Conservation (phyloP, 768 basidiomycete species). For the Termitomyces heimii region DNA sequence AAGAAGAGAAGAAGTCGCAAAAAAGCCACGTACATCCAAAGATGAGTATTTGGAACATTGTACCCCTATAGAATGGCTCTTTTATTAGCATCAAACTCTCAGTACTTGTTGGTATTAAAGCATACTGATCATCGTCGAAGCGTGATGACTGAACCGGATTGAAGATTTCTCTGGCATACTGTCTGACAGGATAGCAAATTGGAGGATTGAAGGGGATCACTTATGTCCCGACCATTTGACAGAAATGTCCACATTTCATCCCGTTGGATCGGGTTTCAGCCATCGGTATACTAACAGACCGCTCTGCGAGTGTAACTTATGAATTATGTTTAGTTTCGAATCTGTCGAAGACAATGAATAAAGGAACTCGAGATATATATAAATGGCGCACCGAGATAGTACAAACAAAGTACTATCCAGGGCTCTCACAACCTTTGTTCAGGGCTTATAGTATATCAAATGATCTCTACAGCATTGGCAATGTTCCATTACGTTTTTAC, state of each 20-base stretch:
- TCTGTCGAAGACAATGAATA: neutral
- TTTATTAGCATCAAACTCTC: neutral
- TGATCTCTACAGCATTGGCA: neutral
- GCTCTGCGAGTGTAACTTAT: neutral
- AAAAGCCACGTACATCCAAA: conserved; percentile 7
- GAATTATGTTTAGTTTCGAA: neutral
- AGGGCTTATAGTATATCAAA: neutral
- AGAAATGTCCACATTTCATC: neutral
- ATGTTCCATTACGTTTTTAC: neutral
- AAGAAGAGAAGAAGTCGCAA: too few relatives aligned
- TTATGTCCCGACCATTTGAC: too few relatives aligned
- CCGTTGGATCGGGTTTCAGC: neutral
- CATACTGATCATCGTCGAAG: neutral
- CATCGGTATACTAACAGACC: neutral
- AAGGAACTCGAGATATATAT: neutral
- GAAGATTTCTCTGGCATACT: neutral
- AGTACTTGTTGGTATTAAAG: neutral
- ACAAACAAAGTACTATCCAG: neutral
- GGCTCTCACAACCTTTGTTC: neutral
- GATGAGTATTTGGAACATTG: conserved; percentile 7
- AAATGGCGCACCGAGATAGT: neutral
- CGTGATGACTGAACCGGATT: neutral
- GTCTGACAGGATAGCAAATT: neutral
- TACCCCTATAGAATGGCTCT: conserved; percentile 10
- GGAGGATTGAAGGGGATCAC: too few relatives aligned